These are phyloP conservation scores for Kodamaea sp. DNA, from an alignment of 1,139 yeast genomes.

Conservation along the genomic window DNA sequence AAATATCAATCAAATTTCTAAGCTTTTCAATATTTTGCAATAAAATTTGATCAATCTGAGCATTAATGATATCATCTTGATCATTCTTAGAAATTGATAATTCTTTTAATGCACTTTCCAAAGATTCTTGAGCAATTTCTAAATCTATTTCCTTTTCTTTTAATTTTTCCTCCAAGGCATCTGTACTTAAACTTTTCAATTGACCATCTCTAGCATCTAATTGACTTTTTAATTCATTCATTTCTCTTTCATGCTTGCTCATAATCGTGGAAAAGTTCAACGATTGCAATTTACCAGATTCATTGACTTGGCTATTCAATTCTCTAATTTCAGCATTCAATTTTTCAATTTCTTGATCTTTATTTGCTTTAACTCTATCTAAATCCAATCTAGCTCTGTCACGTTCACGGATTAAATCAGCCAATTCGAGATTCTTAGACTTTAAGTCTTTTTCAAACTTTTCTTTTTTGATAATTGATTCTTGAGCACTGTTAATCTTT, in stretches of 20 bases:
- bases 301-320: constrained; percentile 56
- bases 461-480: constrained; percentile 81
- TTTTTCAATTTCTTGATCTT: constrained; percentile 64
- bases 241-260: constrained; percentile 58
- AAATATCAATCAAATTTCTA: constrained; percentile 63
- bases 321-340: constrained; percentile 66
- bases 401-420: constrained; percentile 84
- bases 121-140: constrained; percentile 74
- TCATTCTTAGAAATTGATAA: constrained; percentile 55
- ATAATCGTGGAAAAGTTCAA: constrained; percentile 61
- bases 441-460: constrained; percentile 79
- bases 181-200: constrained; percentile 7
- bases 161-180: constrained; percentile 45
- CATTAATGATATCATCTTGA: constrained; percentile 52
- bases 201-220: constrained; percentile 22
- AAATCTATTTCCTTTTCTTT: constrained; percentile 74
- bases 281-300: constrained; percentile 64
- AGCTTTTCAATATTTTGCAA: constrained; percentile 50
- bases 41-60: constrained; percentile 55
- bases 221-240: constrained; percentile 41
- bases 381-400: constrained; percentile 84
- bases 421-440: constrained; percentile 81
- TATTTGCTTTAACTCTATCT: constrained; percentile 66
- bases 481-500: constrained; percentile 90
- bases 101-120: constrained; percentile 68